Evolutionary conservation across 2,329 filamentous ascomycete genomes (phyloP), one percentile per base, ranked within the genome.

Genomic region (Pezicula rhizophila): DNA sequence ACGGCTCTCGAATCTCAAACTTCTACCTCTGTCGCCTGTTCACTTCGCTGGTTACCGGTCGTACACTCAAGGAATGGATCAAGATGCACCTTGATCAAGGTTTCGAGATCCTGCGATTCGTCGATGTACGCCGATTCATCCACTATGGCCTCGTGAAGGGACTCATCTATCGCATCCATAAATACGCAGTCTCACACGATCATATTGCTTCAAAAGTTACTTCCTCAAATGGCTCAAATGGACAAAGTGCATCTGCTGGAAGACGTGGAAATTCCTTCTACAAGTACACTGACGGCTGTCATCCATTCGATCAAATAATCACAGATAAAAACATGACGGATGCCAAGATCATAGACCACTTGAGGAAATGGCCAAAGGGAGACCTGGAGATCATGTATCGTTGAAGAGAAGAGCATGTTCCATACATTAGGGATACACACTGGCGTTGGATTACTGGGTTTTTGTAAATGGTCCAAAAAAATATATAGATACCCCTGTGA

Each of bases 61-160:
- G 89, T 45, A 87, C 83, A n/a, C 77, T 97, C 11, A 86, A 86
- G 62, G 87, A 92, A 64, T 97, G 90, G 89, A 83, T 93, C 57
- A 77, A 87, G 50, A 75, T 84, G 28, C 87, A 95, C 66, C 78
- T 82, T 56, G 79, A 85, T 37, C 71, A 73, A 41, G 80, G 79
- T 1, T 75, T 84, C 52, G 76, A 82, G 50, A 76, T 87, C 35
- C 75, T 96, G 8, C 74, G 78, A 11, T 84, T 85, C 61, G 82
- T 99, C 49, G 93, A 99, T 65, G 82, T 96, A 48, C 82, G 93
- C 11, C 84, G 93, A 25, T 84, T 99, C 54, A 89, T 97, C 54
- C 95, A 95, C 51, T 99, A 97, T 62, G 93, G 92, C 49, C 79
- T 96, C 51, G 95, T 97, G 66, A 97, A 97, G 69, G 91, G 92